Base-by-base conservation (phyloP, 2,329 filamentous ascomycete genomes). In the Aspergillus pseudotamarii region DNA sequence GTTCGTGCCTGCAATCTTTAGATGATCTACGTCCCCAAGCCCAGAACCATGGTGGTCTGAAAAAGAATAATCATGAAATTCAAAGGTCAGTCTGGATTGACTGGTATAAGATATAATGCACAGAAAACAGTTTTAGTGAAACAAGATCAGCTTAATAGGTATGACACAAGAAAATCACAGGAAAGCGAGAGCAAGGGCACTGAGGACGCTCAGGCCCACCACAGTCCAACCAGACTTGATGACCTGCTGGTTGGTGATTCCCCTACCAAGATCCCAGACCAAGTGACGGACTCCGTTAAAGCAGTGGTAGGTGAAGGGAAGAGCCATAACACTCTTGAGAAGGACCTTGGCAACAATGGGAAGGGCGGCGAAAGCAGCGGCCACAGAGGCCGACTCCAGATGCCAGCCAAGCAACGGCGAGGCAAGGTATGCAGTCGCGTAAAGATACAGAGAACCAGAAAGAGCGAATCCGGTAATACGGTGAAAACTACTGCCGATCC, bases 381-480 rank as follows among this genome's bases (percentile, higher is more conserved):
- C 88, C 72, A 92, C 77, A 26, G 83, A 85, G 26, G 85, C 85
- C 32, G 83, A 86, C 76, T 90, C 89, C 58, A 92, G 77, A 74
- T 91, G 87, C 85, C 86, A 89, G 68, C 90, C 94, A 60, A 92
- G 79, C 50, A 91, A 80, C 6, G 94, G 94, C 0, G 93, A 89
- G 68, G 86, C 86, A 65, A 97, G 89, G 85, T 97, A 97, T 60
- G 90, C 87, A 69, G 88, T 80, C 67, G 91, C 89, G 83, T 92
- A 97, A 76, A 88, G 79, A 85, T 97, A 97, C 67, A 96, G 85
- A 57, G 83, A 80, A 68, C 90, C 91, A 64, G 89, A 89, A 69
- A 96, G 85, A 64, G 85, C 79, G 75, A 85, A 81, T 73, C 92
- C 94, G n/a, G 92, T 94, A 82, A 97, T 88, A 74, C 94, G 93